Evolutionary conservation across 805 yeast genomes (phyloP), one percentile per base, ranked within the genome.

Genomic region (Wickerhamomyces ciferrii): DNA sequence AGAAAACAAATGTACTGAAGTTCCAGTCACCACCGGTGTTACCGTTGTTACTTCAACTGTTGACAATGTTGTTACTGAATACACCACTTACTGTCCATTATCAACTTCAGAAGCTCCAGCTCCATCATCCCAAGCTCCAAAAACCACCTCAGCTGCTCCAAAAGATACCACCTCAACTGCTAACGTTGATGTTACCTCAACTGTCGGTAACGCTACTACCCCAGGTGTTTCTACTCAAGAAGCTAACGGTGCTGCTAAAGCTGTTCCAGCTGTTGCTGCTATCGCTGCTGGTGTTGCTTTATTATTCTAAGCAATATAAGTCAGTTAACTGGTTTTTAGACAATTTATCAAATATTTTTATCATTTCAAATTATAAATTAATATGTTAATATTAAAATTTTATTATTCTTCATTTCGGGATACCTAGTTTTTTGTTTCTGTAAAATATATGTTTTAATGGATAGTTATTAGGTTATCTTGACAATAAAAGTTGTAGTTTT

Each of bases 231-330:
- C 67, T 47, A 52, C 70, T 45, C 68, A 53, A 68, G 61, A 64
- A 50, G 75, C 70, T 68, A 35, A 35, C 38, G 76, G 69, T 54
- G 77, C 75, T 53, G 73, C 58, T 46, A 66, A 61, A 59, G 71
- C 70, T 50, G 63, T 67, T 49, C 74, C 75, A 67, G 74, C 74
- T 59, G 72, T 67, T 53, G 74, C 74, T 61, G 75, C 74, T 59
- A 60, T 70, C 53, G 62, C 72, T 47, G 76, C 76, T 51, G 76
- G 76, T 70, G 74, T 72, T 56, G 76, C 74, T 67, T 63, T 71
- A 61, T 66, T 71, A 64, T 69, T 71, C 67, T 71, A 71, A 69
- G 59, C 50, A 42, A 41, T 41, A 44, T 51, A 18, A 45, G 39
- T 43, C 35, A 46, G 38, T 20, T 27, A 29, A 25, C 29, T 27